Base-by-base conservation (phyloP, 192 early-diverging fungal species). In the Entomortierella lignicola region DNA sequence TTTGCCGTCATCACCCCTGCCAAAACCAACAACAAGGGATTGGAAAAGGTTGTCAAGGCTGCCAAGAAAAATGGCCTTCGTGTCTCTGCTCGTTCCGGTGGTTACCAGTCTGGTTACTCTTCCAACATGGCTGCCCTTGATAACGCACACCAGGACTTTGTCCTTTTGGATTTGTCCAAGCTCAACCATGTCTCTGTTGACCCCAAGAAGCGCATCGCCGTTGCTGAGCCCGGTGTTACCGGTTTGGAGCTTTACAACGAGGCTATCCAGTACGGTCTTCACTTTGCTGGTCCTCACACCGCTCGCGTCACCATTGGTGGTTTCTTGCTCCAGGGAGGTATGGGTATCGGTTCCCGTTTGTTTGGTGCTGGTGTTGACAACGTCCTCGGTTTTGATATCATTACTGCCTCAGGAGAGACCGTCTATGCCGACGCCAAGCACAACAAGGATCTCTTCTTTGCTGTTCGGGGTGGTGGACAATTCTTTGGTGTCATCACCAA, bases 401-500 rank as follows among this genome's bases (percentile, higher is more conserved):
- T 79, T 63, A 69, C 61, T 25, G 58, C 60, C 39, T 39, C 56
- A 0, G 75, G 75, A 48, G 44, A 53, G 32, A 66, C 75, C 17
- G 63, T 79, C 30, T 70, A 61, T 51, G 75, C 75, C 15, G 75
- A 79, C 8, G 63, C 60, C 23, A 64, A 65, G 52, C 39, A 37
- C 42, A 72, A 72, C 64, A 71, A 68, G 79, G 70, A 72, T n/a
- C 59, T 72, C 34, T 81, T 71, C 69, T 72, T 25, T 25, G 70
- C 79, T 21, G 66, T 81, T 47, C 79, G 79, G 23, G 69, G 79
- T 39, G 69, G 79, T 53, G 70, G 79, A 23, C 75, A 79, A 41
- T 79, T 79, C 75, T 79, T 70, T 79, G 75, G 75, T 25, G 58
- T 79, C 10, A 62, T 79, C 53, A 79, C 75, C 13, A 69, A 70